Evolutionary conservation across 2,329 filamentous ascomycete genomes (phyloP).

Genomic region (Fusarium anthophilum): DNA sequence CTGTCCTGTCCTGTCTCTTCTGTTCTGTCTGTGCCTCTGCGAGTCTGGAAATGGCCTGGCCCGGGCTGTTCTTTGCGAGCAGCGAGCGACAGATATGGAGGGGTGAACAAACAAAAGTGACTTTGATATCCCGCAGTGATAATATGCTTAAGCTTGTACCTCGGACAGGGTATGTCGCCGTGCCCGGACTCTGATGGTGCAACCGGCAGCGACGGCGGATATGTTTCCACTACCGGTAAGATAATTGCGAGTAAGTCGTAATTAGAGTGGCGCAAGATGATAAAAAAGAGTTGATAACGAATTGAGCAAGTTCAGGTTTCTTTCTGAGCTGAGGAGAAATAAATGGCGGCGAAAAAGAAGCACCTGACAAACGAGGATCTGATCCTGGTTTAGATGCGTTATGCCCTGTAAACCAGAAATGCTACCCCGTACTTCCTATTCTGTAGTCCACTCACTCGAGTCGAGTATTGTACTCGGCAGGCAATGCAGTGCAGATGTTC

Average conservation of each 20-base stretch:
- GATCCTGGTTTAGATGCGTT: constrained; percentile 10
- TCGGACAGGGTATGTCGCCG: constrained; percentile 16
- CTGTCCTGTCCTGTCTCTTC: constrained; percentile 4
- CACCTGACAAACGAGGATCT: constrained; percentile 15
- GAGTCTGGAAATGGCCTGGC: not conserved
- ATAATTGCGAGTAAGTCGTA: not conserved
- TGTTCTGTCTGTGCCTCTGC: not conserved
- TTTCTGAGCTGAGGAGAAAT: constrained; percentile 1
- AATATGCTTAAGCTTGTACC: constrained; percentile 27
- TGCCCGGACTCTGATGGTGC: constrained; percentile 20
- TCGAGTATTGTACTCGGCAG: not conserved
- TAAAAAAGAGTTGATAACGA: not conserved
- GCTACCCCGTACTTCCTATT: constrained; percentile 25
- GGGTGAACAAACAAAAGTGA: constrained; percentile 20
- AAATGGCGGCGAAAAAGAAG: not conserved
- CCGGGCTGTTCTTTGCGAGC: constrained; percentile 9
- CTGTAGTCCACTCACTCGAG: constrained; percentile 1
- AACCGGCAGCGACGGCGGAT: constrained; percentile 22
- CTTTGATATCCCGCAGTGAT: constrained; percentile 7
- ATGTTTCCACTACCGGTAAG: constrained; percentile 14
- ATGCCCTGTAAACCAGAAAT: constrained; percentile 4
- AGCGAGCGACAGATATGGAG: constrained; percentile 22
- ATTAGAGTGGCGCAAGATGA: constrained; percentile 8
- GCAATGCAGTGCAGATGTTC: constrained; percentile 22
- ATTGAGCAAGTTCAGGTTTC: not conserved